These are phyloP conservation scores for Penicillium sp. DNA, from an alignment of 2,329 filamentous ascomycete species.

Conservation along the genomic window DNA sequence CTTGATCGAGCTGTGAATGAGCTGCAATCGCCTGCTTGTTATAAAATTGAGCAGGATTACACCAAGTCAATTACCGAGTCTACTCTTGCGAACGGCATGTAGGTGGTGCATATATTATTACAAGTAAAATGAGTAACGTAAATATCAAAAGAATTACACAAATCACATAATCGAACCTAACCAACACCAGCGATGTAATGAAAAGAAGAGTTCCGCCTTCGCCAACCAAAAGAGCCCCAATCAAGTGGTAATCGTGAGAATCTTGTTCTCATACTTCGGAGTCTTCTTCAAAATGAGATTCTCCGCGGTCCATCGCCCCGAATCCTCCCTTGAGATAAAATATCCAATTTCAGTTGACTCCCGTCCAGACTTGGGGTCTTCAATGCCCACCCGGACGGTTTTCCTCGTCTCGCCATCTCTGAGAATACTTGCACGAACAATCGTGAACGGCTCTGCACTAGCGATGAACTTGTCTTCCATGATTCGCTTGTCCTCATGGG, in stretches of 20 bases:
- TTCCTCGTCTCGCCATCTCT: conserved; percentile 34
- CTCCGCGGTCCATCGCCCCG: conserved; percentile 27
- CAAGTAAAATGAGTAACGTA: background rate
- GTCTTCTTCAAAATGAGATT: conserved; percentile 17
- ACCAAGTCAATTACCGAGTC: no score
- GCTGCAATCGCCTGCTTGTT: no score
- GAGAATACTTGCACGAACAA: conserved; percentile 42
- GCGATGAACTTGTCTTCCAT: conserved; percentile 37
- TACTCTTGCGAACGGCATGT: background rate
- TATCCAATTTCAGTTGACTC: conserved; percentile 39
- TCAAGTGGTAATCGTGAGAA: conserved; percentile 22
- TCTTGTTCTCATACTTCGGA: conserved; percentile 19
- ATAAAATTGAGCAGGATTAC: no score
- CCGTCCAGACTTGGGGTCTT: conserved; percentile 36
- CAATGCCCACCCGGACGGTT: conserved; percentile 29
- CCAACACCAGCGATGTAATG: background rate
- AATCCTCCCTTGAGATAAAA: conserved; percentile 40
- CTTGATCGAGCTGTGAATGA: no score
- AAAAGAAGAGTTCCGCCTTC: background rate
- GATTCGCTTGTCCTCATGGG: conserved; percentile 44
- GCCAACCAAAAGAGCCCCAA: background rate
- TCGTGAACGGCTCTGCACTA: conserved; percentile 28
- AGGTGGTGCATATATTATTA: background rate
- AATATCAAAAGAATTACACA: background rate
- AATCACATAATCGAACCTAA: background rate